These are phyloP conservation scores for Xylaria sp. DNA, from an alignment of 2,329 filamentous ascomycete species.

Conservation along the genomic window DNA sequence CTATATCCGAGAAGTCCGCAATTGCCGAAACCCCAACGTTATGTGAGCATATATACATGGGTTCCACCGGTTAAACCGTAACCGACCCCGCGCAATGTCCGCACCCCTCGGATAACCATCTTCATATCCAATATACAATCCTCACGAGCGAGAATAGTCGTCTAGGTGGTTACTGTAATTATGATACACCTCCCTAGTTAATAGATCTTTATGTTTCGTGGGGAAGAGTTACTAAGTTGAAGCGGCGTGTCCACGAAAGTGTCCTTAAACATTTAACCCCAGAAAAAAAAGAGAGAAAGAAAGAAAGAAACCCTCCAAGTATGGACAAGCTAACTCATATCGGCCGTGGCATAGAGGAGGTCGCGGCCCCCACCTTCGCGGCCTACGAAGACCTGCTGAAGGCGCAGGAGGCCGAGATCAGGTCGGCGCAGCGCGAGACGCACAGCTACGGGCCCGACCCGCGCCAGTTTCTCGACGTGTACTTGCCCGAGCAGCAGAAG, in stretches of 20 bases:
- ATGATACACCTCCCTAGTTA: not conserved
- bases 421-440: conserved; percentile 45
- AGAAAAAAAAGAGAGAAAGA: not conserved
- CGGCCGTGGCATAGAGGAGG: conserved; percentile 24
- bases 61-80: conserved; percentile 26
- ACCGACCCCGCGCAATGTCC: conserved; percentile 20
- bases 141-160: not conserved
- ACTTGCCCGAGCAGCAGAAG: conserved; percentile 42
- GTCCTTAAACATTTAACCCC: not conserved
- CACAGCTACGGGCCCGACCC: conserved; percentile 50
- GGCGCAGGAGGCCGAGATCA: conserved; percentile 43
- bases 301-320: not conserved
- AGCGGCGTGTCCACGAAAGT: not conserved
- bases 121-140: not conserved
- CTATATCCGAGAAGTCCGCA: conserved; percentile 16
- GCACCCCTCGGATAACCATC: not conserved
- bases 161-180: not conserved
- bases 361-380: conserved; percentile 42
- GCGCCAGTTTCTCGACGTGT: conserved; percentile 54
- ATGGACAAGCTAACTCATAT: conserved; percentile 28
- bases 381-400: conserved; percentile 42
- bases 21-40: conserved; percentile 27
- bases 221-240: not conserved
- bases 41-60: not conserved
- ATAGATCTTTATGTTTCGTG: not conserved